These are phyloP conservation scores for Calonectria hongkongensis DNA, from an alignment of 2,329 filamentous ascomycete genomes.

Conservation along the genomic window DNA sequence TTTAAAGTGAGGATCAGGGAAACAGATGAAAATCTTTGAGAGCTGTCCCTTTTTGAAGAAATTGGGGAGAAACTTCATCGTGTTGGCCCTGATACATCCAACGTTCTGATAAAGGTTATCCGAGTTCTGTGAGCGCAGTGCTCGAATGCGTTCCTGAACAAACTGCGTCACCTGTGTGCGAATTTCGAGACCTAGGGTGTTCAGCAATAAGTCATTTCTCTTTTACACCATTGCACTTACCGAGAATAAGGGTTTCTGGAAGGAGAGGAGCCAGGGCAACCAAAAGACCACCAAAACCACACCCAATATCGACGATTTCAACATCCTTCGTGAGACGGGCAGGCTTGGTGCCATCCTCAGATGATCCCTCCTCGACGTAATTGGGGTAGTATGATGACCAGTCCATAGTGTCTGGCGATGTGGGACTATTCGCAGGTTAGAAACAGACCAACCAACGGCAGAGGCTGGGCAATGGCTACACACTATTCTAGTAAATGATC, in stretches of 20 bases:
- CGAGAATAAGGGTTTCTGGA: constrained; percentile 88
- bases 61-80: constrained; percentile 99
- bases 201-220: constrained; percentile 22
- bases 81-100: constrained; percentile 91
- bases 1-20: constrained; percentile 99
- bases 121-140: constrained; percentile 81
- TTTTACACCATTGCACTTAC: constrained; percentile 65
- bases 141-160: constrained; percentile 90
- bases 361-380: constrained; percentile 70
- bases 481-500: constrained; percentile 95
- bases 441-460: constrained; percentile 12
- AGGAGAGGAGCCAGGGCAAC: constrained; percentile 89
- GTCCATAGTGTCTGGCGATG: constrained; percentile 88
- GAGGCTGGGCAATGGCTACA: constrained; percentile 40
- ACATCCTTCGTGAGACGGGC: constrained; percentile 75
- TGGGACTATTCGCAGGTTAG: constrained; percentile 75
- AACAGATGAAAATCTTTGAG: constrained; percentile 96
- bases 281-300: constrained; percentile 93
- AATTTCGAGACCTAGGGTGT: constrained; percentile 86
- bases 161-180: constrained; percentile 92
- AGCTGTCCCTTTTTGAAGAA: constrained; percentile 91
- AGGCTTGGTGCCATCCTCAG: constrained; percentile 55
- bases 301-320: constrained; percentile 97
- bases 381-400: constrained; percentile 91
- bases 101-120: constrained; percentile 86